A percentile compares a stretch with the other conserved stretches of the same genome.
These are phyloP conservation scores for Auriscalpium microsporum DNA, from an alignment of 768 basidiomycete genomes.

Conservation along the genomic window DNA sequence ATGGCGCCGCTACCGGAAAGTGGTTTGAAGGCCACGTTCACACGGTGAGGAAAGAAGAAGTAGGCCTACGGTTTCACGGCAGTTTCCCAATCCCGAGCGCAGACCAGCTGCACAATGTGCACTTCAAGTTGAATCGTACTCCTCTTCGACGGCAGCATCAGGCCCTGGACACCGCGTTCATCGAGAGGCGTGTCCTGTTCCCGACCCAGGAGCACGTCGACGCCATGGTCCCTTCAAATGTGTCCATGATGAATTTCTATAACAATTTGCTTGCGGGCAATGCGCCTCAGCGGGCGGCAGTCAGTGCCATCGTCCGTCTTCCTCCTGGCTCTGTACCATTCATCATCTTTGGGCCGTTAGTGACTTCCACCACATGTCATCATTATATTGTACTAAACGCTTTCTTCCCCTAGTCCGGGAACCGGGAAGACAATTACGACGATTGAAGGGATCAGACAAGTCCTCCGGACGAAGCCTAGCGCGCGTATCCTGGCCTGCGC, in stretches of 20 bases:
- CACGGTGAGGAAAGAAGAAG: slow-evolving; percentile 30
- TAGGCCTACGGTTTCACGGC: slow-evolving; percentile 39
- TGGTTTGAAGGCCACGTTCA: slow-evolving; percentile 42
- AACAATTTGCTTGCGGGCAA: slow-evolving; percentile 32
- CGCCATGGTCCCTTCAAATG: not conserved
- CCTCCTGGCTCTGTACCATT: slow-evolving; percentile 44
- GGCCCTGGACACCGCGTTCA: slow-evolving; percentile 33
- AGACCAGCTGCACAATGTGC: slow-evolving; percentile 40
- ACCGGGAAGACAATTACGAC: slow-evolving; percentile 64
- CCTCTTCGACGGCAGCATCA: slow-evolving; percentile 49
- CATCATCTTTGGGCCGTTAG: slow-evolving; percentile 58
- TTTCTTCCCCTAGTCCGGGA: slow-evolving; percentile 34
- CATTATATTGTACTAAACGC: not conserved
- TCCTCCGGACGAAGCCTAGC: slow-evolving; percentile 33
- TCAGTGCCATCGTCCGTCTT: slow-evolving; percentile 38
- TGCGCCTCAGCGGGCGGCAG: slow-evolving; percentile 41
- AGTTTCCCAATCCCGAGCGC: slow-evolving; percentile 29
- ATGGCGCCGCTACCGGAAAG: slow-evolving; percentile 8
- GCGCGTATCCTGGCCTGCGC: slow-evolving; percentile 54
- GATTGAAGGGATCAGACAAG: slow-evolving; percentile 53
- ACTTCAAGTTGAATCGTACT: slow-evolving; percentile 48
- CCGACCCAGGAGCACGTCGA: slow-evolving; percentile 22
- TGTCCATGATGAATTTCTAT: slow-evolving; percentile 18
- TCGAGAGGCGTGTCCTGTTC: slow-evolving; percentile 38
- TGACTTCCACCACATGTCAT: slow-evolving; percentile 7